Evolutionary conservation across 2,329 filamentous ascomycete genomes (phyloP).

Genomic region (Arthroderma uncinatum): DNA sequence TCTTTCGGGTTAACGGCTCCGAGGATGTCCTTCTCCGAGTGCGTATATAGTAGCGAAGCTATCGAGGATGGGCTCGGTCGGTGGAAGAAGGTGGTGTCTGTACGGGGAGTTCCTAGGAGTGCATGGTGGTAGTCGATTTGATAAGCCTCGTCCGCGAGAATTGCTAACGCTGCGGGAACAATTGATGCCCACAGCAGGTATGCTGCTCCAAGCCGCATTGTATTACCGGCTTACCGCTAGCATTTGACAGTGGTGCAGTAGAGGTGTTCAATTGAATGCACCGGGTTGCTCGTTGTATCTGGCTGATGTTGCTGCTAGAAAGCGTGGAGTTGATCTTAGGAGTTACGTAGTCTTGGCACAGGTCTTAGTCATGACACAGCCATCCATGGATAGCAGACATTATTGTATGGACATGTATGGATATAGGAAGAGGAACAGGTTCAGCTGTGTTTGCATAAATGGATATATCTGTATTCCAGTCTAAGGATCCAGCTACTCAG

Average conservation of each 20-base stretch:
- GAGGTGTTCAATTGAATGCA: background rate
- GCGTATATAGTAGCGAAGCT: slow-evolving; percentile 79
- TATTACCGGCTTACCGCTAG: slow-evolving; percentile 19
- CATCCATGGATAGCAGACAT: too few relatives aligned
- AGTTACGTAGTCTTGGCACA: too few relatives aligned
- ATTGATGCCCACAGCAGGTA: slow-evolving; percentile 33
- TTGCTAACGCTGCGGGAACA: slow-evolving; percentile 47
- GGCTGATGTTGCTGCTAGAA: background rate
- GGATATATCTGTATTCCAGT: too few relatives aligned
- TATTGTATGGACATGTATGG: too few relatives aligned
- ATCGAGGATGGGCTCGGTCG: slow-evolving; percentile 69
- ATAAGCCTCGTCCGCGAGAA: slow-evolving; percentile 85
- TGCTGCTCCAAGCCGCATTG: slow-evolving; percentile 34
- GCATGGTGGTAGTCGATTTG: slow-evolving; percentile 87
- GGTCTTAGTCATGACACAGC: background rate
- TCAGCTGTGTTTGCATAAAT: too few relatives aligned
- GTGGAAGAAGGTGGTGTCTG: slow-evolving; percentile 88
- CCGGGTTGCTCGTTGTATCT: background rate
- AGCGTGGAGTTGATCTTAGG: background rate
- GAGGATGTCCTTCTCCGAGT: slow-evolving; percentile 72
- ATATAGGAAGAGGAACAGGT: too few relatives aligned
- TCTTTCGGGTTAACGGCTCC: slow-evolving; percentile 83
- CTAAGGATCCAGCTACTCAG: too few relatives aligned
- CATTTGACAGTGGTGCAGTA: slow-evolving; percentile 22
- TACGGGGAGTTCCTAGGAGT: slow-evolving; percentile 70